Base-by-base conservation (phyloP, 1,284 basidiomycete genomes). In the Ganoderma resinaceum region DNA sequence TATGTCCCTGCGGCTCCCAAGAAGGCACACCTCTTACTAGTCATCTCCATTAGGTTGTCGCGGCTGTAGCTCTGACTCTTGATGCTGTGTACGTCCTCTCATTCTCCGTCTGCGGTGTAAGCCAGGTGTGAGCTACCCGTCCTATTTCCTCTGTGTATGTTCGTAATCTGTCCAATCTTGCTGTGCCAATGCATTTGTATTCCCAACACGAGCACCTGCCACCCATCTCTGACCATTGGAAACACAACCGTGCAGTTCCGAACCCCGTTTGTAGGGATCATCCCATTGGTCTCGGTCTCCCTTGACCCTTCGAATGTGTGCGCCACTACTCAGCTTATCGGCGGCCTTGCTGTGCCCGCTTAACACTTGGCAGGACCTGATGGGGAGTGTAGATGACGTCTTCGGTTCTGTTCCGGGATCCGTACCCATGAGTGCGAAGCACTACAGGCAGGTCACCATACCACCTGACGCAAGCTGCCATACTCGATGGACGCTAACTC, bases 1-100 rank as follows among this genome's bases (percentile, higher is more conserved):
- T 97, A 77, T 73, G 95, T 89, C 52, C 16, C 31, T 29, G 9
- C 6, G 11, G 23, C 33, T 6, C 12, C 11, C 14, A 8, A n/a
- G 18, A 20, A 60, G 52, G 31, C 49, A 14, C 5, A 53, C 49
- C 29, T n/a, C 12, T 58, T 31, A 18, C 38, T 55, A 40, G 74
- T 60, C 14, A 26, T 52, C 43, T 33, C 52, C 29, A 5, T 29
- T 38, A 76, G 74, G 74, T 20, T 76, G 74, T 38, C 72, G 73
- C 31, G 74, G 74, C 14, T 76, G 74, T 59, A 76, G 74, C 53
- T 76, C 75, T 20, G 75, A 76, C 55, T 72, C 75, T 31, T 76
- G 60, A 72, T 52, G 35, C 23, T 40, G 26, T 62, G 33, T 40
- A 33, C 69, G 57, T 67, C 55, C 58, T 8, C 38, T 35, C 31